Conservation (phyloP, 164 flowering plant genomes). For the Sextonia rubra region DNA sequence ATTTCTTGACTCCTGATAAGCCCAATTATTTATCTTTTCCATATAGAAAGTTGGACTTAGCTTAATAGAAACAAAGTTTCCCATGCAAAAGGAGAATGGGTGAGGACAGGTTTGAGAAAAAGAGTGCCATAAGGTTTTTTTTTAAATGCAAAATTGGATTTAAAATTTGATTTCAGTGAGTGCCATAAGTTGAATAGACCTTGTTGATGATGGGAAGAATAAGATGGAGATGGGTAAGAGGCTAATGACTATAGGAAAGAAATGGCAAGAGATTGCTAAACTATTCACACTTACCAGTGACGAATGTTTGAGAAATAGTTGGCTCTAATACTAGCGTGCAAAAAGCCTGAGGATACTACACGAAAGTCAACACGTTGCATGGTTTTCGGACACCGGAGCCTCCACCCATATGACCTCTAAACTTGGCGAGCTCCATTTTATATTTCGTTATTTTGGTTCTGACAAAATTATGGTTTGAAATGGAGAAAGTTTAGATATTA, state of each 20-base stretch:
- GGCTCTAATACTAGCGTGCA: no score
- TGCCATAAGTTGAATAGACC: no score
- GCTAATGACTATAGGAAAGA: no score
- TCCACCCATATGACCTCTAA: neutral
- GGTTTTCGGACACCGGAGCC: neutral
- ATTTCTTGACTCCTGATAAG: slow-evolving; percentile 4
- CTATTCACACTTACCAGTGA: no score
- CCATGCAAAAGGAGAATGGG: neutral
- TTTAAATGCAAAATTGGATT: no score
- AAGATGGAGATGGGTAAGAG: no score
- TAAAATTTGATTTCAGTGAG: no score
- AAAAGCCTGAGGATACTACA: no score
- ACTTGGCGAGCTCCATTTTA: neutral
- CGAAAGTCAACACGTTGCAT: neutral
- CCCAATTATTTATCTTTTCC: neutral
- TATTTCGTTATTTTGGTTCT: neutral
- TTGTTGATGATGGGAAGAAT: no score
- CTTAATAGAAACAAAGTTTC: neutral
- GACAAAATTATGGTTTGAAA: slow-evolving; percentile 5
- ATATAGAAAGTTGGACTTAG: neutral
- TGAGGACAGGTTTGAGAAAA: slow-evolving; percentile 2
- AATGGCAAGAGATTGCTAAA: no score
- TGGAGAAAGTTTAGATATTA: slow-evolving; percentile 1
- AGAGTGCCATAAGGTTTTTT: no score
- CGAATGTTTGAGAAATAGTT: no score